Base-by-base conservation (phyloP, 2,329 filamentous ascomycete genomes). In the Aspergillus floridensis region DNA sequence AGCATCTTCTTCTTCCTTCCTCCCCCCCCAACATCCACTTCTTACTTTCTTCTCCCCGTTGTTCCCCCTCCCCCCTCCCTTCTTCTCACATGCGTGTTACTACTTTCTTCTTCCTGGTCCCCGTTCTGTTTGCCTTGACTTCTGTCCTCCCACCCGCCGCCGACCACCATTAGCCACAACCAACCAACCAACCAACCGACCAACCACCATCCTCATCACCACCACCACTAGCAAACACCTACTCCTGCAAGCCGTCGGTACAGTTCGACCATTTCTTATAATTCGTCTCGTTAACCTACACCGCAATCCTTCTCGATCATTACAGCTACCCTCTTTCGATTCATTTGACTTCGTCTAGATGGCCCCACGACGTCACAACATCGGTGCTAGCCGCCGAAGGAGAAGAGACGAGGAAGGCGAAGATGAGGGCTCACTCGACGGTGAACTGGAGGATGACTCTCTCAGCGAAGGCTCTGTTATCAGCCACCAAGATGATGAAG, bases 401-500 rank as follows among this genome's bases (percentile, higher is more conserved):
- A 74, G 77, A 61, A 72, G 72, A 59, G 77, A 80, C 59, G 80
- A 82, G 61, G 80, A 81, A 59, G 80, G 77, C 52, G 79, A 80
- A 65, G 80, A 81, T 61, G 80, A 81, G 61, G 75, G 74, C 52
- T 80, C 78, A 49, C 60, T 83, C 61, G 78, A 77, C 54, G 82
- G 78, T 46, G 80, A 81, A 57, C 65, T 83, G 58, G 82, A 83
- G 53, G 84, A 86, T 65, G 86, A 88, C 70, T 88, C 86, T 46
- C 76, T 86, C 74, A 88, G 84, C 72, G 86, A 88, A 71, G 81
- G 79, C 41, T 87, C 86, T 12, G 75, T 80, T 22, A 77, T 81
- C 63, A 87, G 80, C 66, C 82, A 86, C 61, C 77, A 78, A 49
- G 84, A 86, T 54, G 82, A 84, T 58, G 82, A 86, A 63, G 82